Percentiles rank a stretch among this genome's conserved stretches.
These are phyloP conservation scores for Phlebiopsis gigantea DNA, from an alignment of 768 basidiomycete species.

Conservation along the genomic window DNA sequence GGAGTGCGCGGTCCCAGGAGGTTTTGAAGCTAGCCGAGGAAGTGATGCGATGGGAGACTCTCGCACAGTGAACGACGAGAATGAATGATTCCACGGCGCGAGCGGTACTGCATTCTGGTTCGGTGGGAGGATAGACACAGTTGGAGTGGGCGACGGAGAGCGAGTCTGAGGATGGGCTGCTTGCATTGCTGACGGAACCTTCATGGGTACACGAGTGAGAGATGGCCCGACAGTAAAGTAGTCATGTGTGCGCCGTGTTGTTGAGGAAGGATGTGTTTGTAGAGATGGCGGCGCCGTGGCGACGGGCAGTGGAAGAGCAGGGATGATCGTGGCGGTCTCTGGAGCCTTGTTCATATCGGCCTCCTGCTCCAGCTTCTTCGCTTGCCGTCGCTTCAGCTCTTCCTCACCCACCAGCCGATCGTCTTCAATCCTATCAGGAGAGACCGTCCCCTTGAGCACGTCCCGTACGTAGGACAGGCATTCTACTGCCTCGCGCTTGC, in stretches of 20 bases:
- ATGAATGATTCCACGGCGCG: conserved; percentile 57
- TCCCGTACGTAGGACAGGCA: conserved; percentile 76
- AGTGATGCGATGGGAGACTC: conserved; percentile 42
- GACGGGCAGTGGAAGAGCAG: conserved; percentile 17
- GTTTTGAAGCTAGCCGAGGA: conserved; percentile 41
- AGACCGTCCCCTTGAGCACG: conserved; percentile 49
- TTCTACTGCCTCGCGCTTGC: conserved; percentile 61
- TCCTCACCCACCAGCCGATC: conserved; percentile 58
- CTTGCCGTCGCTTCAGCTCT: conserved; percentile 35
- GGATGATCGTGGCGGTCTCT: background rate
- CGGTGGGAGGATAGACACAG: conserved; percentile 15
- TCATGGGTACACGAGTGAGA: conserved; percentile 16
- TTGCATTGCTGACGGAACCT: conserved; percentile 9
- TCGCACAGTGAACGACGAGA: conserved; percentile 37
- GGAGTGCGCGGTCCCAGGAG: conserved; percentile 7
- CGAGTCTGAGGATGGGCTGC: conserved; percentile 9
- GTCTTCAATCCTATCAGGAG: conserved; percentile 48
- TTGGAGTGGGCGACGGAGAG: conserved; percentile 14
- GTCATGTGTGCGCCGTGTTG: conserved; percentile 13
- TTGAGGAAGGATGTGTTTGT: conserved; percentile 8
- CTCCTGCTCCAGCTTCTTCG: conserved; percentile 20
- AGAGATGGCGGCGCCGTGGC: conserved; percentile 18
- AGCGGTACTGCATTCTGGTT: conserved; percentile 18
- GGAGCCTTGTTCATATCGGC: conserved; percentile 5
- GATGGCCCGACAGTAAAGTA: conserved; percentile 16